These are phyloP conservation scores for Jaenimonas drosophilae DNA, from an alignment of 208 protist genomes.

Conservation along the genomic window DNA sequence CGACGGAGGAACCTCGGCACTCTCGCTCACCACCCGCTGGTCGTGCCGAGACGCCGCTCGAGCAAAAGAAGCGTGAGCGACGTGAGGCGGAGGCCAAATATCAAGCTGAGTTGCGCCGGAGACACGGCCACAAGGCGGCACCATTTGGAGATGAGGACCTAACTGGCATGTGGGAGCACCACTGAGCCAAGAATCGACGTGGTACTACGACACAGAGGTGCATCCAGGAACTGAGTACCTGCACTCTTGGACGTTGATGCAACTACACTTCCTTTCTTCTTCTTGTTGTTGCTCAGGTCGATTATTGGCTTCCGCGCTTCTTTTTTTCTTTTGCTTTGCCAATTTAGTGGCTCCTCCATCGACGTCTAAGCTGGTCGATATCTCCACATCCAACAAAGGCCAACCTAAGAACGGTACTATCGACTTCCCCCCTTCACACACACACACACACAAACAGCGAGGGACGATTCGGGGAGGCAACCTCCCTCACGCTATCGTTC, in stretches of 20 bases:
- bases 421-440: too few species aligned
- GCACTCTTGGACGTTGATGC: too few species aligned
- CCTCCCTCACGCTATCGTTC: too few species aligned
- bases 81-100: constrained; percentile 59
- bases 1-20: not conserved
- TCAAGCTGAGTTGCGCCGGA: constrained; percentile 59
- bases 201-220: not conserved
- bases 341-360: too few species aligned
- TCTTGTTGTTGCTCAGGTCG: not conserved
- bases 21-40: not conserved
- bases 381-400: too few species aligned
- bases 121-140: constrained; percentile 54
- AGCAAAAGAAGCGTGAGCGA: constrained; percentile 39
- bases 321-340: too few species aligned
- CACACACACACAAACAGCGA: too few species aligned
- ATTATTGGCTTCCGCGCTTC: too few species aligned
- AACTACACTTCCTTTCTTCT: constrained; percentile 1
- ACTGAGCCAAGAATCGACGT: constrained; percentile 8
- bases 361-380: too few species aligned
- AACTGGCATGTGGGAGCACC: constrained; percentile 46
- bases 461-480: too few species aligned
- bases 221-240: too few species aligned
- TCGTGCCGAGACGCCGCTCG: not conserved
- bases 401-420: too few species aligned
- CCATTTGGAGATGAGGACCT: constrained; percentile 73